Evolutionary conservation across 306 rosid species (phyloP).

Genomic region (Vicia sativa): DNA sequence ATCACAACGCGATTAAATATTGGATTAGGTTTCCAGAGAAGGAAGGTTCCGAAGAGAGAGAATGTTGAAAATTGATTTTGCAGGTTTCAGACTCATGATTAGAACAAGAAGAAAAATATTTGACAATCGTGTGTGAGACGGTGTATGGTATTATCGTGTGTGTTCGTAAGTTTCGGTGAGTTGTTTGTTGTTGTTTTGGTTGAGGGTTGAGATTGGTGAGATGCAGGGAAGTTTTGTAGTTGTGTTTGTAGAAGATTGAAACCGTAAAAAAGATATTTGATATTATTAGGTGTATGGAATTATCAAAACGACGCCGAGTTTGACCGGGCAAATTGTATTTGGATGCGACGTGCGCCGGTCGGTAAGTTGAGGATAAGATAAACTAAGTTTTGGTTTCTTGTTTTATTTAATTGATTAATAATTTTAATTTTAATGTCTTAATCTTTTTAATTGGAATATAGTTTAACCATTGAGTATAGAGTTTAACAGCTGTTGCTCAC

Average conservation of each 20-base stretch:
- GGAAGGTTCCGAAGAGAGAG: conserved; percentile 40
- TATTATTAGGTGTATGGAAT: neutral
- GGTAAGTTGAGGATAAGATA: neutral
- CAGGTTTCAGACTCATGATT: conserved; percentile 24
- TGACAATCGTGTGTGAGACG: neutral
- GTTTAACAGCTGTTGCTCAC: too few relatives aligned
- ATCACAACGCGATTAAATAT: conserved; percentile 28
- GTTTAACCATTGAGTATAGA: too few relatives aligned
- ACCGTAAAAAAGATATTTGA: neutral
- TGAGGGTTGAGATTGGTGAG: neutral
- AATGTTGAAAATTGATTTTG: conserved; percentile 26
- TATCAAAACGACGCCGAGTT: conserved; percentile 42
- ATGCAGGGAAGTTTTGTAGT: accelerated
- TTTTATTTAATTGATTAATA: too few relatives aligned
- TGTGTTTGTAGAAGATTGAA: neutral
- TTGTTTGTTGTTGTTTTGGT: too few relatives aligned
- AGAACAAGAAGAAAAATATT: conserved; percentile 33
- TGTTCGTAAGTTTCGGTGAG: neutral
- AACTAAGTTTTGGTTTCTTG: too few relatives aligned
- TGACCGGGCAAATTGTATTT: conserved; percentile 39
- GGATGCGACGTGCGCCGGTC: neutral
- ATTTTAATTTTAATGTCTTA: too few relatives aligned
- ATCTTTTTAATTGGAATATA: too few relatives aligned
- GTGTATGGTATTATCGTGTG: neutral
- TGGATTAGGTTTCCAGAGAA: conserved; percentile 36